Base-by-base conservation (phyloP, 306 rosid genomes). In the Trifolium fragiferum region DNA sequence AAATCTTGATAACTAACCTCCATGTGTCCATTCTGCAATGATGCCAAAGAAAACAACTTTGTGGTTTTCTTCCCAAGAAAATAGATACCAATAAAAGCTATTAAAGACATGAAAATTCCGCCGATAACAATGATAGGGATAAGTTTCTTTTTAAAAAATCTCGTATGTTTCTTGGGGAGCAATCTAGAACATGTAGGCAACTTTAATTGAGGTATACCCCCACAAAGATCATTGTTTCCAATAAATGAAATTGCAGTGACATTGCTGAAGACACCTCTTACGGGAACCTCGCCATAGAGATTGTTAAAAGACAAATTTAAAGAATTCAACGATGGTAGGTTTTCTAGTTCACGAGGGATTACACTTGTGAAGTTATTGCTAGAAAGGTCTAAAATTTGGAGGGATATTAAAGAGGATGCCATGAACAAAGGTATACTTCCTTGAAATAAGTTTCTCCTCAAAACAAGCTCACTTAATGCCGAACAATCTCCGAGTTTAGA, bases 251-350 rank as follows among this genome's bases (percentile, higher is more conserved):
- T 30, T 8, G 44, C 57, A 46, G 70, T 58, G 33, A 44, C 4
- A 21, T 78, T 80, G 44, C 25, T 44, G 19, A 87, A 84, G 12
- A 75, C 73, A 4, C 85, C 79, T 62, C 68, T 51, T 14, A 1
- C 30, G 1, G 88, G 90, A 41, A 84, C 76, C 16, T 75, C 84
- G 9, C 90, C 87, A 9, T n/a, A 43, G 2, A 84, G 76, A 68
- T 77, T 46, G 74, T 82, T 82, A 23, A 40, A 77, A 9, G 88
- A 87, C 5, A 87, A n/a, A 55, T 82, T 13, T 2, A 87, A 35
- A 10, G 8, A 8, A 54, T 15, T 57, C 46, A 84, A 58, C 0
- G 6, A 0, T 3, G 18, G 25, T 0, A 86, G 74, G 6, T 77
- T 54, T 46, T 43, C 64, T 8, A 87, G 23, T 66, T 51, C 83